Conservation (phyloP, 306 rosid species). For the Cicer pinnatifidum region DNA sequence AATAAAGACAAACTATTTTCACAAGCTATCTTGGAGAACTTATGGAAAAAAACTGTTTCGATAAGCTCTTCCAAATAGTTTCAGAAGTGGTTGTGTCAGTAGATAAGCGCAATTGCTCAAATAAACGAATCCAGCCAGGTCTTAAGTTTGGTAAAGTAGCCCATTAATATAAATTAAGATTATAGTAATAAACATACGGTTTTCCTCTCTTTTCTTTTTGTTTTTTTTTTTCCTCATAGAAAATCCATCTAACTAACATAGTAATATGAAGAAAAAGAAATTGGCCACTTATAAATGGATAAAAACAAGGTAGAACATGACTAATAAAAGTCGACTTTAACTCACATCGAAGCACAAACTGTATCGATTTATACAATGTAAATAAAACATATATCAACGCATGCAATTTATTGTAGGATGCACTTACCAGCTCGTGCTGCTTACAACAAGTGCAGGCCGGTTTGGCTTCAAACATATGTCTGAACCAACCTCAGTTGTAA, state of each 20-base stretch:
- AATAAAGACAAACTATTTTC: too few species aligned
- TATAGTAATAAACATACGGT: neutral
- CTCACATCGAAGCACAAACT: slow-evolving; percentile 14
- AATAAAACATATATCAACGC: slow-evolving; percentile 24
- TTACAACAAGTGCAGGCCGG: slow-evolving; percentile 88
- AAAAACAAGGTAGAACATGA: neutral
- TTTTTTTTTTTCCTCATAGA: neutral
- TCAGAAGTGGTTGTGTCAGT: too few species aligned
- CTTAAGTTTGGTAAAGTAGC: slow-evolving; percentile 11
- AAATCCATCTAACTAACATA: slow-evolving; percentile 26
- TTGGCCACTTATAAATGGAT: slow-evolving; percentile 21
- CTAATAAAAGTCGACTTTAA: neutral
- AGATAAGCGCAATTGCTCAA: too few species aligned
- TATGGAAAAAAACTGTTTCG: too few species aligned
- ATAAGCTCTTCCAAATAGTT: too few species aligned
- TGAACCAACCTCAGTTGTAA: slow-evolving; percentile 58
- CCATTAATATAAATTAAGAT: slow-evolving; percentile 1
- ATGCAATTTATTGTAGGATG: slow-evolving; percentile 25
- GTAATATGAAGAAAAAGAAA: slow-evolving; percentile 1
- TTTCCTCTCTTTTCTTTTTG: neutral
- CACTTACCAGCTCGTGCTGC: slow-evolving; percentile 97
- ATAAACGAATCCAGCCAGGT: too few species aligned
- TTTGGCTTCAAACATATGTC: slow-evolving; percentile 61
- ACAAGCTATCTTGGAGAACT: too few species aligned
- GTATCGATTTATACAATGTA: neutral